Evolutionary conservation across 139 green algal genomes (phyloP).

Genomic region (Chlamydomonas schloesseri): DNA sequence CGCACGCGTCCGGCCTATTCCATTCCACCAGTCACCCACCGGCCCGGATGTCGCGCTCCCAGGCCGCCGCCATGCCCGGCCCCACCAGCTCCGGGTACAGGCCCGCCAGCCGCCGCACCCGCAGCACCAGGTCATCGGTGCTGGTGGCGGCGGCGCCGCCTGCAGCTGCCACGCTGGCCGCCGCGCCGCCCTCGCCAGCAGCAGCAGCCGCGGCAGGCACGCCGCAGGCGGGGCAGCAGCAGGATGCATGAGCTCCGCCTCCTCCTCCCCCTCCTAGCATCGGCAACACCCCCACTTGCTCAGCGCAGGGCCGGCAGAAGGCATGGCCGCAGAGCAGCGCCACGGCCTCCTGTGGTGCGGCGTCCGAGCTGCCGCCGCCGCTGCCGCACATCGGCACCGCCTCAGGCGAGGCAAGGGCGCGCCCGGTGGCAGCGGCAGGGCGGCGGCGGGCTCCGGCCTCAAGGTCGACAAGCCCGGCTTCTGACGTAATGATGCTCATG

Average conservation of each 20-base stretch:
- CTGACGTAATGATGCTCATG: no score
- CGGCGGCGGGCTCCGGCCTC: no score
- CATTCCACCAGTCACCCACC: no score
- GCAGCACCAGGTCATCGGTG: slow-evolving; percentile 7
- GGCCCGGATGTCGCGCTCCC: no score
- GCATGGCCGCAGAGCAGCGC: slow-evolving; percentile 68
- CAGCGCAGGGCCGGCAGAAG: slow-evolving; percentile 71
- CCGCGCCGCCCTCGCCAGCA: neutral
- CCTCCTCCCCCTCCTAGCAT: no score
- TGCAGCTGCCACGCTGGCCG: neutral
- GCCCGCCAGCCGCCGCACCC: slow-evolving; percentile 37
- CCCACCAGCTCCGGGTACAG: slow-evolving; percentile 48
- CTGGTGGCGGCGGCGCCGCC: neutral
- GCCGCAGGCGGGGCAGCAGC: no score
- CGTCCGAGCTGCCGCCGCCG: neutral
- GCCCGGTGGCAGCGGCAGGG: neutral
- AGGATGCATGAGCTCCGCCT: no score
- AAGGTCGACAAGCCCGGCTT: no score
- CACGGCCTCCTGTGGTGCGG: neutral
- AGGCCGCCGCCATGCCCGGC: no score
- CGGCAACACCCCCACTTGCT: slow-evolving; percentile 5
- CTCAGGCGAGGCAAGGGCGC: neutral
- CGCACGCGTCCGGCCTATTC: no score
- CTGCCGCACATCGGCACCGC: neutral
- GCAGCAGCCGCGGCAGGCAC: neutral